Conservation (phyloP, 768 basidiomycete genomes). For the Austroboletus eburneus region DNA sequence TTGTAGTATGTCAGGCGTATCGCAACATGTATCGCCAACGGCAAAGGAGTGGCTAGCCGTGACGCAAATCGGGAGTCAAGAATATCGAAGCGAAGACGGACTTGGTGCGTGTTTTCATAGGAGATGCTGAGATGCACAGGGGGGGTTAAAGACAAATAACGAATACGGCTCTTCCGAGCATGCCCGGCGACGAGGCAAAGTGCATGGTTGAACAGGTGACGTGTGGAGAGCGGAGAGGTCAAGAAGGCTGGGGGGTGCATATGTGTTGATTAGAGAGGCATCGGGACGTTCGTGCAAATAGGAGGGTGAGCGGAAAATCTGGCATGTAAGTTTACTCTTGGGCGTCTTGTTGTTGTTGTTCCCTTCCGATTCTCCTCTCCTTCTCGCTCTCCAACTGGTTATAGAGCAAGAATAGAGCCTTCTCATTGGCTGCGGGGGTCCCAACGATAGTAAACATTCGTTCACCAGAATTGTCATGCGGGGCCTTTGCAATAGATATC, state of each 20-base stretch:
- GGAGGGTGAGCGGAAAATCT: not conserved
- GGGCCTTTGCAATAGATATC: constrained; percentile 97
- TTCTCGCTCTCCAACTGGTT: constrained; percentile 97
- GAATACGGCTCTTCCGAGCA: constrained; percentile 16
- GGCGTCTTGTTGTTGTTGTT: constrained; percentile 75
- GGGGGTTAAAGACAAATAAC: constrained; percentile 22
- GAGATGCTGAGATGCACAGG: constrained; percentile 20
- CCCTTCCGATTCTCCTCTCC: constrained; percentile 84
- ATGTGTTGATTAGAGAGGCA: constrained; percentile 11
- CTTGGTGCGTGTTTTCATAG: constrained; percentile 23
- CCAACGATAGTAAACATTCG: constrained; percentile 99
- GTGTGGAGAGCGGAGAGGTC: constrained; percentile 17
- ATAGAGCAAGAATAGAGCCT: constrained; percentile 95
- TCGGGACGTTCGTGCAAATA: constrained; percentile 16
- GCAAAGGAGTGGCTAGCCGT: constrained; percentile 9
- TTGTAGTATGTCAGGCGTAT: constrained; percentile 32
- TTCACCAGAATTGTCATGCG: constrained; percentile 99
- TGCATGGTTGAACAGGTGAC: constrained; percentile 7
- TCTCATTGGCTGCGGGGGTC: constrained; percentile 94
- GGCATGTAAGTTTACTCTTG: constrained; percentile 34
- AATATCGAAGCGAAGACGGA: constrained; percentile 21
- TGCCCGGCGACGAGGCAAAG: constrained; percentile 8
- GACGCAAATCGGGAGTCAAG: constrained; percentile 26
- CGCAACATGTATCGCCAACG: constrained; percentile 24
- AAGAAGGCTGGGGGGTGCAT: constrained; percentile 30